Evolutionary conservation across 1,284 basidiomycete species (phyloP), one percentile per base, ranked within the genome.

Genomic region (Coniferiporia sulphurascens): DNA sequence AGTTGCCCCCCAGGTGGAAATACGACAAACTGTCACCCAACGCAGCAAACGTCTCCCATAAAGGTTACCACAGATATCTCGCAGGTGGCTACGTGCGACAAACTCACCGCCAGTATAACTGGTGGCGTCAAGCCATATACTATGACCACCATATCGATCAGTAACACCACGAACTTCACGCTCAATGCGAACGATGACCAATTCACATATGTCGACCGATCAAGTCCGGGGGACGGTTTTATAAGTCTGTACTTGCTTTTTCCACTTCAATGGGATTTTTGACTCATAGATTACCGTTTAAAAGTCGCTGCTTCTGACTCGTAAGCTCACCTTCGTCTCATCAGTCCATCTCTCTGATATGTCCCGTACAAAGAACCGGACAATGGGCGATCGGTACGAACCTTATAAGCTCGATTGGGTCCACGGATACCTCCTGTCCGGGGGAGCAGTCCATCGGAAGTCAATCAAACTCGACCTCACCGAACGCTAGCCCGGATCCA

Each of bases 351-450:
- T 12, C 2, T n/a, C 3, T 27, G 19, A 19, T 43, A 6, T 8
- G 5, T 27, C 27, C 38, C 38, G 15, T 13, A 13, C 21, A 17
- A 35, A 57, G 60, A n/a, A 53, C 22, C 13, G 55, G 55, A 32
- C 50, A 57, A 48, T 61, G 60, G 55, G 60, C 55, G 9, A 52
- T 49, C 15, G 60, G 55, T 4, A 54, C 60, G 15, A 61, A 57
- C 43, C 10, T 53, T 22, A 3, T 61, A 12, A 56, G 19, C 22
- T 61, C 60, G 0, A 34, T 57, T 15, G 60, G 60, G 4, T 61
- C 55, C 6, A 41, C 55, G n/a, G 52, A 61, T 27, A 43, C 54
- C 6, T 57, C 60, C 4, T 61, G 60, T 43, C 35, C 56, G 4
- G 50, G 60, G 22, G 41, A 59, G 35, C 36, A 61, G 48, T 58